phyloP scores from a whole-genome alignment of 2,329 filamentous ascomycete species.

The Penicillium verrucosum region DNA sequence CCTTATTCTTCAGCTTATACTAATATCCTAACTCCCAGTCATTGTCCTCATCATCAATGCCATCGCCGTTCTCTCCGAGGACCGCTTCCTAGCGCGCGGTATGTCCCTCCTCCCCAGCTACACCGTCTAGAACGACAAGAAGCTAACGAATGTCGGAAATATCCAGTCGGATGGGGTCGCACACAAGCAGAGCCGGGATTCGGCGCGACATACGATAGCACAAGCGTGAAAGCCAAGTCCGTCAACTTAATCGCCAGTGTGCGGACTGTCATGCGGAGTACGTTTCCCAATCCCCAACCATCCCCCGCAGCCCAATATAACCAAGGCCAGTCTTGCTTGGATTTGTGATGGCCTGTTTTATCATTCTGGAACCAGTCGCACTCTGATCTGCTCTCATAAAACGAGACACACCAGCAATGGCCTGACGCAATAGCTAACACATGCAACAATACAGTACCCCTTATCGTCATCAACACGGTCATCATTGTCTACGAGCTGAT shows the following conservation, averaged over 20 bases:
- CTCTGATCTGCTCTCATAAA: neutral
- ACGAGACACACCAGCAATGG: neutral
- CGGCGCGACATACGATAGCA: conserved; percentile 66
- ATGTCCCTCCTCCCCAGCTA: conserved; percentile 28
- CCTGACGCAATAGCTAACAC: neutral
- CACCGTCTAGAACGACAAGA: neutral
- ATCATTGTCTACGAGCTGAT: conserved; percentile 81
- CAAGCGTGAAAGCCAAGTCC: conserved; percentile 79
- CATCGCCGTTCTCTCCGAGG: conserved; percentile 89
- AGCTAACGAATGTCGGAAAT: conserved; percentile 8
- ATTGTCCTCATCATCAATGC: conserved; percentile 87
- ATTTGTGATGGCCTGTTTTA: neutral
- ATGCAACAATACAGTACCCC: conserved; percentile 58
- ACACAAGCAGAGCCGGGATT: conserved; percentile 68
- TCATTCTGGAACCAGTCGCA: neutral
- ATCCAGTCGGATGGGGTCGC: conserved; percentile 74
- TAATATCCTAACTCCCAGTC: conserved; percentile 49
- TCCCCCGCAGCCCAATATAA: neutral
- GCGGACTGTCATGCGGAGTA: conserved; percentile 89
- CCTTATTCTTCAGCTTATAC: neutral
- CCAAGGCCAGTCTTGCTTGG: neutral
- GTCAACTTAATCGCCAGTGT: conserved; percentile 89
- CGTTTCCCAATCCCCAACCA: conserved; percentile 34
- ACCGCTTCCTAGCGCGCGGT: conserved; percentile 84
- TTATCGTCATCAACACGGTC: conserved; percentile 78